phyloP scores from a whole-genome alignment of 306 rosid species.

The Carpinus viminea region DNA sequence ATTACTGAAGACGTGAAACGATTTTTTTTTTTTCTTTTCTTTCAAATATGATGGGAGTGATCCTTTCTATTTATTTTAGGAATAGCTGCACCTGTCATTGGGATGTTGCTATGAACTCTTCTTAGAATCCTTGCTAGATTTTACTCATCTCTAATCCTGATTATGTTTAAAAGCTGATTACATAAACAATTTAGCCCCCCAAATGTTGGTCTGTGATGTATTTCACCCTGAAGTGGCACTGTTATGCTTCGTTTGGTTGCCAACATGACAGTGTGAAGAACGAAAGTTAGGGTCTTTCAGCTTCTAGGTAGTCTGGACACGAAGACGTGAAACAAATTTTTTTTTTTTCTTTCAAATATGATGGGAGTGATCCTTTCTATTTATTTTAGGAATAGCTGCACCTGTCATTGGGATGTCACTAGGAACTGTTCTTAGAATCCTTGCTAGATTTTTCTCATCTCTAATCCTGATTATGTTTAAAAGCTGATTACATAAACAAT shows the following conservation, averaged over 20 bases:
- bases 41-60: not conserved
- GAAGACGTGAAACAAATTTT: not conserved
- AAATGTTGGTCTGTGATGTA: not conserved
- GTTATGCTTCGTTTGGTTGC: not conserved
- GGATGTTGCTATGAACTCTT: not conserved
- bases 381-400: not conserved
- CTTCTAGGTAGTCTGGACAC: not conserved
- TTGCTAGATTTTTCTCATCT: not conserved
- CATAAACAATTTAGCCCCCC: not conserved
- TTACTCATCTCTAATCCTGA: not conserved
- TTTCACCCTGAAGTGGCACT: not conserved
- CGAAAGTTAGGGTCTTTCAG: not conserved
- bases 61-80: not conserved
- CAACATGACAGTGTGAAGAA: not conserved
- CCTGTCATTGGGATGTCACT: not conserved
- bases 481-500: not conserved
- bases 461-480: not conserved
- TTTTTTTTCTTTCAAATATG: not conserved
- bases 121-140: not conserved
- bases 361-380: not conserved
- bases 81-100: not conserved
- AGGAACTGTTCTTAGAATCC: not conserved
- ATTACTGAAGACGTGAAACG: not conserved
- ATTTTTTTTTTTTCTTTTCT: too few species aligned
- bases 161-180: not conserved